phyloP scores from a whole-genome alignment of 2,329 filamentous ascomycete species.

The Neonectria ditissima region DNA sequence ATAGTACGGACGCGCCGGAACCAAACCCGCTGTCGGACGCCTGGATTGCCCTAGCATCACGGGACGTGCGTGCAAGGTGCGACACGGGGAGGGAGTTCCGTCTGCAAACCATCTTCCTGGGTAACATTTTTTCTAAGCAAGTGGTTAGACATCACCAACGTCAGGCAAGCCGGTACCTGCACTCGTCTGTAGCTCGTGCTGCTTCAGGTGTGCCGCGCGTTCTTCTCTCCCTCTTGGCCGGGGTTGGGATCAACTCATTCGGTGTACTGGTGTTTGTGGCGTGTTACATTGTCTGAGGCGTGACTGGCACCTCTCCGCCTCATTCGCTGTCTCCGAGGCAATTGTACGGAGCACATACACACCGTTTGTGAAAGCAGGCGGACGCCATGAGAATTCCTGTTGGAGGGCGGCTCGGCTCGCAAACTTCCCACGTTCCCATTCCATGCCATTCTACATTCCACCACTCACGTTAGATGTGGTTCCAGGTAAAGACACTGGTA shows the following conservation, averaged over 20 bases:
- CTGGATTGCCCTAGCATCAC: slow-evolving; percentile 4
- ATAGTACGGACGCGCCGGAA: slow-evolving; percentile 23
- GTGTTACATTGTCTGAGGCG: slow-evolving; percentile 1
- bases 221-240: background rate
- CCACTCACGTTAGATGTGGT: background rate
- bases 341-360: background rate
- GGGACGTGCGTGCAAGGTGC: slow-evolving; percentile 26
- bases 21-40: slow-evolving; percentile 20
- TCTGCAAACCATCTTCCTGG: slow-evolving; percentile 19
- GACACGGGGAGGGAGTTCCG: slow-evolving; percentile 19
- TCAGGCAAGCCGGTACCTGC: slow-evolving; percentile 1
- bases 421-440: background rate
- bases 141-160: background rate
- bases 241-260: slow-evolving; percentile 4
- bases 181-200: slow-evolving; percentile 11
- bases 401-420: background rate
- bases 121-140: slow-evolving; percentile 2
- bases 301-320: background rate
- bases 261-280: background rate
- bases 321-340: background rate
- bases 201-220: slow-evolving; percentile 17
- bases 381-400: background rate
- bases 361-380: background rate
- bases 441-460: background rate
- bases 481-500: background rate